Conservation (phyloP, 2,329 filamentous ascomycete species). For the Metarhizium brunneum region DNA sequence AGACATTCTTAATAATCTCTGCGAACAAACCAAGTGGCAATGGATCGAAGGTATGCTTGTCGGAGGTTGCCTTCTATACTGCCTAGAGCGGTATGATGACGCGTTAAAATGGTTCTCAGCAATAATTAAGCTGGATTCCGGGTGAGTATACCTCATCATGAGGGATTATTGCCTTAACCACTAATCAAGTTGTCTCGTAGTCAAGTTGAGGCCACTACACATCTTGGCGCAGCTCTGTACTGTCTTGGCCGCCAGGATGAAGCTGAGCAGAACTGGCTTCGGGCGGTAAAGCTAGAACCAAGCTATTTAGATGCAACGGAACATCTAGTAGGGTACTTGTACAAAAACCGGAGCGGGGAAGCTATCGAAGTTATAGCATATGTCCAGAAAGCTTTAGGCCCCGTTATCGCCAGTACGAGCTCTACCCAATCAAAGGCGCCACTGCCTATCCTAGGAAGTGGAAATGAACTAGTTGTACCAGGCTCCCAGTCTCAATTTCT, state of each 20-base stretch:
- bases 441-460: not conserved
- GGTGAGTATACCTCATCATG: slow-evolving; percentile 31
- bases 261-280: slow-evolving; percentile 77
- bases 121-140: slow-evolving; percentile 45
- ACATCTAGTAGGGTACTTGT: slow-evolving; percentile 82
- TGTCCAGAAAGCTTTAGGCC: slow-evolving; percentile 64
- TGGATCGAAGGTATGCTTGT: slow-evolving; percentile 93
- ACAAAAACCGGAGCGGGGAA: slow-evolving; percentile 72
- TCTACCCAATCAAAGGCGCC: not conserved
- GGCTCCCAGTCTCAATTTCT: not conserved
- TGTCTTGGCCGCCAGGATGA: slow-evolving; percentile 75
- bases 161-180: slow-evolving; percentile 19
- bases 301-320: slow-evolving; percentile 93
- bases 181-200: slow-evolving; percentile 29
- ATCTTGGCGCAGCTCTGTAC: slow-evolving; percentile 81
- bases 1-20: slow-evolving; percentile 63
- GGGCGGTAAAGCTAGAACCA: slow-evolving; percentile 73
- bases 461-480: not conserved
- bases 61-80: slow-evolving; percentile 86
- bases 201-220: slow-evolving; percentile 89
- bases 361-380: slow-evolving; percentile 81
- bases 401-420: not conserved
- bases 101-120: slow-evolving; percentile 67
- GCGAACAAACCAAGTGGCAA: slow-evolving; percentile 70
- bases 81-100: slow-evolving; percentile 73